Percentiles rank a stretch among this genome's conserved stretches.
phyloP scores from a whole-genome alignment of 306 rosid genomes.

The Urtica urens region DNA sequence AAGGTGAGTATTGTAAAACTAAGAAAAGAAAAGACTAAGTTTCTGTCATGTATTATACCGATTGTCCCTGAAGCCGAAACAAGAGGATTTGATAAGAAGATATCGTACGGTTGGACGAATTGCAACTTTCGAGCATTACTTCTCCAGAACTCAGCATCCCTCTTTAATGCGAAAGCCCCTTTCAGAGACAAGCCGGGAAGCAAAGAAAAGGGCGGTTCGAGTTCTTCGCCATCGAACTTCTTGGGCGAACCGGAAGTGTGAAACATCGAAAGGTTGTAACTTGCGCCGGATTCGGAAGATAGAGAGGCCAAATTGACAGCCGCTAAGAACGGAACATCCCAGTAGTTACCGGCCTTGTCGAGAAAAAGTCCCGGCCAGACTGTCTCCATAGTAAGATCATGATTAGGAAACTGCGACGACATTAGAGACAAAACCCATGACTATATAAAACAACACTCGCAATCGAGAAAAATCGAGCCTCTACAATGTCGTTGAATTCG shows the following conservation, averaged over 20 bases:
- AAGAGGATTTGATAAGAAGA: slow-evolving; percentile 63
- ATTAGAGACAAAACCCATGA: slow-evolving; percentile 3
- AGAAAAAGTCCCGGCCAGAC: slow-evolving; percentile 75
- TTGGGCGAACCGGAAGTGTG: slow-evolving; percentile 53
- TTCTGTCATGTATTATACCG: slow-evolving; percentile 34
- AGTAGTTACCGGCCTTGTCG: slow-evolving; percentile 59
- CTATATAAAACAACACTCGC: not conserved
- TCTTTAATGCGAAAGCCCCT: slow-evolving; percentile 54
- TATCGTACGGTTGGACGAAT: slow-evolving; percentile 63
- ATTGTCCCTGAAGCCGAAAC: slow-evolving; percentile 63
- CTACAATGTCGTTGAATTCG: not conserved
- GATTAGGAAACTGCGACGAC: slow-evolving; percentile 59
- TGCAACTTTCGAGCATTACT: slow-evolving; percentile 50
- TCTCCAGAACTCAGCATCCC: slow-evolving; percentile 57
- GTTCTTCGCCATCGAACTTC: slow-evolving; percentile 26
- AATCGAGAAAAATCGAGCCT: not conserved
- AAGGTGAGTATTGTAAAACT: not conserved
- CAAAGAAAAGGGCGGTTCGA: slow-evolving; percentile 34
- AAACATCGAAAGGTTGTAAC: slow-evolving; percentile 56
- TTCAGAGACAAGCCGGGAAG: slow-evolving; percentile 73
- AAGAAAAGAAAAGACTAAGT: not conserved
- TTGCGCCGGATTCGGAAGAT: slow-evolving; percentile 40
- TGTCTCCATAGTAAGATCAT: slow-evolving; percentile 66
- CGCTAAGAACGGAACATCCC: slow-evolving; percentile 81
- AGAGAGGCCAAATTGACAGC: slow-evolving; percentile 65